Base-by-base conservation (phyloP, 148 eudicot genomes). In the Fagopyrum esculentum region DNA sequence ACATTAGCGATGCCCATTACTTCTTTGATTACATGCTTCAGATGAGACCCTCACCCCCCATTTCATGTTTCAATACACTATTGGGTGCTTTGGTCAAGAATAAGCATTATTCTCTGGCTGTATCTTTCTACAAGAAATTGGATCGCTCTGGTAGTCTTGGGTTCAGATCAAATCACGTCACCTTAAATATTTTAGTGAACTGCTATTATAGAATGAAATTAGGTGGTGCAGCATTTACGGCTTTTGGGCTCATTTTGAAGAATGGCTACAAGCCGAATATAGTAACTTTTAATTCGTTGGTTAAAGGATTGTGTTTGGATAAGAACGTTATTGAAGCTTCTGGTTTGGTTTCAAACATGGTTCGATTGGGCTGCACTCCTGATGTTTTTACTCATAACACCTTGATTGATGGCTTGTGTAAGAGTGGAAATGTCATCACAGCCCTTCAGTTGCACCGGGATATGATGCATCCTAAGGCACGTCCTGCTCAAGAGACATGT, bases 201-300 rank as follows among this genome's bases (percentile, higher is more conserved):
- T 35, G 40, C 40, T 35, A 35, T 35, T 35, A 35, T 35, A 35
- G 40, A 35, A 35, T 35, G 40, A 35, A 35, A 35, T 35, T 35
- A 35, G 40, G 40, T 35, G 40, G 40, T 35, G 40, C 40, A 35
- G 40, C 40, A 35, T 35, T 35, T 35, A 2, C 40, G 40, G 40
- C 40, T 35, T 35, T 35, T 35, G 40, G 26, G 40, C 40, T 35
- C 2, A 35, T 35, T 64, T 13, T 80, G 47, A 80, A 80, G 76
- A 80, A 22, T 72, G 82, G 79, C 52, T 77, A 76, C 66, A 45
- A 13, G 17, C 72, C 79, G 47, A 15, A 69, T 68, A 66, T 48
- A 15, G 75, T 76, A 51, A 76, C 79, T 17, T 80, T 46, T 77
- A 73, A 76, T n/a, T 55, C 82, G 12, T 45, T 80, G 70, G 40